Evolutionary conservation across 371 early-diverging fungal genomes (phyloP), one percentile per base, ranked within the genome.

Genomic region (Apophysomyces trapeziformis): DNA sequence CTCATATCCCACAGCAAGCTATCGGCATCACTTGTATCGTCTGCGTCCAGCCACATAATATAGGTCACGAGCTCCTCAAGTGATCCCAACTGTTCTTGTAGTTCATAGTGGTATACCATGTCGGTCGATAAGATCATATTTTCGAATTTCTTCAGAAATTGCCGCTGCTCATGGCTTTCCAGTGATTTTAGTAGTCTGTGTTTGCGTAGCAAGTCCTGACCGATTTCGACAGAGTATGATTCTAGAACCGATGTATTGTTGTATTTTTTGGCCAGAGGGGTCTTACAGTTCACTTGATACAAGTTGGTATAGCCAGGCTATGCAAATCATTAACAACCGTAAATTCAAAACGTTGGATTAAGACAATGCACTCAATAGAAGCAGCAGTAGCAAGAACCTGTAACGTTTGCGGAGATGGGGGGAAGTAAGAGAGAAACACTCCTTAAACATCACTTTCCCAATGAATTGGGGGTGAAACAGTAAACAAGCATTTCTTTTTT

Each of bases 231-330:
- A 12, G 93, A 92, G 68, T 90, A 84, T 59, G 85, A 86, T 76
- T 95, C 95, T 18, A 95, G 84, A n/a, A 93, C 90, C 4, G 95
- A 93, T 9, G 69, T 73, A 61, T 89, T 84, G 47, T 89, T 85
- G 69, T 90, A 92, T 44, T 70, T 67, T 57, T 72, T 69, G 1
- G 91, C 90, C 5, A 92, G 69, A 5, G 86, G 82, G 2, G 93
- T 90, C 47, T 88, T 75, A 16, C 89, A 86, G 68, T 93, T 92
- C 61, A 90, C 84, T 74, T 95, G 91, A 69, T 85, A 95, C n/a
- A 91, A 74, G 66, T 95, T 95, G 84, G 93, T 95, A 59, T 87
- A 77, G 12, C 95, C 95, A 18, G 93, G 92, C 91, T 91, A 81
- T 64, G 66, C 14, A 58, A 21, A 61, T 37, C 58, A 58, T 73